Evolutionary conservation across 805 yeast species (phyloP), one percentile per base, ranked within the genome.

Genomic region (Kluyveromyces wickerhamii): DNA sequence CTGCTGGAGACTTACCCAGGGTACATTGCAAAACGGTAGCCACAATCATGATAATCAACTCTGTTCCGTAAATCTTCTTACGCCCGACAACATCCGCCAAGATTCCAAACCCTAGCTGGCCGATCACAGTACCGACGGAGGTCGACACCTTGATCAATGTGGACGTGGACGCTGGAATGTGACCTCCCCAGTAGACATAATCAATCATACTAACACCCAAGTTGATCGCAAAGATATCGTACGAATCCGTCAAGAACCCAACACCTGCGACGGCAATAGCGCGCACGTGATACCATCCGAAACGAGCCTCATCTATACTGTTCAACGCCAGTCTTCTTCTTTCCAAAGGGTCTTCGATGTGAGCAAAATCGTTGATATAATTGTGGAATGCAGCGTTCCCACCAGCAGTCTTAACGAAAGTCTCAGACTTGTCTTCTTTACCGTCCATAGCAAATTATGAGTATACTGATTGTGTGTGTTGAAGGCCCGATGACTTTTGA

Each of bases 81-180:
- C 96, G 78, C 48, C 96, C 96, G 40, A 80, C 66, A 19, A 64
- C 57, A 68, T 86, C 96, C 42, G 89, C 95, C 44, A 80, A 49
- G 53, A 72, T 66, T 65, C 96, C 96, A 51, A 86, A 87, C 40
- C 81, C 75, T 33, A 86, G 55, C 66, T 87, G 95, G 52, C 95
- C 96, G 54, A 87, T 72, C 45, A 86, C 94, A 27, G 95, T 86
- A 65, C 95, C 95, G 37, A 85, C 94, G 32, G 95, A 85, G 16
- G 95, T 86, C 34, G 94, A 83, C 35, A 82, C 88, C 65, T 86
- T 86, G 45, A 86, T 62, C 46, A 85, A 65, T 38, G 95, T 85
- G 38, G 65, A 59, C 35, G 94, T 81, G 32, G 94, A 77, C 38
- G 70, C 48, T 23, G 95, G 94, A 40, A 78, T 72, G 17, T 41